Evolutionary conservation across 371 early-diverging fungal genomes (phyloP).

Genomic region (Phascolomyces articulosus): DNA sequence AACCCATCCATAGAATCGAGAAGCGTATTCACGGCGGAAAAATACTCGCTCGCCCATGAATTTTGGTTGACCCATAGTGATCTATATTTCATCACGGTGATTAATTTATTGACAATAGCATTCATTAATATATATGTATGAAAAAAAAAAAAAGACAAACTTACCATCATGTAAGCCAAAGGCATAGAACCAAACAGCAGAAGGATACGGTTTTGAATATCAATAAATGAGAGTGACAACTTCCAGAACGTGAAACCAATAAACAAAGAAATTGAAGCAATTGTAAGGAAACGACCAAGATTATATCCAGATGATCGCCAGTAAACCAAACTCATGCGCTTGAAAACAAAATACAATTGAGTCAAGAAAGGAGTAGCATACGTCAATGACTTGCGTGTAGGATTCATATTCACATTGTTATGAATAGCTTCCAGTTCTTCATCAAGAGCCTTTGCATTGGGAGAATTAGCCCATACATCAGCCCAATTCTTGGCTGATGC

Average conservation of each 20-base stretch:
- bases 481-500: slow-evolving; percentile 47
- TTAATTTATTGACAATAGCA: too few species aligned
- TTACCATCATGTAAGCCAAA: slow-evolving; percentile 3
- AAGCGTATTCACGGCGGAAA: slow-evolving; percentile 67
- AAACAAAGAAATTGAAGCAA: slow-evolving; percentile 42
- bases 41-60: slow-evolving; percentile 65
- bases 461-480: slow-evolving; percentile 47
- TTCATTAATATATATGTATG: background rate
- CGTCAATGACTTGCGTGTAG: slow-evolving; percentile 14
- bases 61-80: slow-evolving; percentile 43
- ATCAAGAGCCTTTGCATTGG: slow-evolving; percentile 27
- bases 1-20: slow-evolving; percentile 67
- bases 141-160: background rate
- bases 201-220: slow-evolving; percentile 68
- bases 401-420: slow-evolving; percentile 20
- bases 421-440: slow-evolving; percentile 28
- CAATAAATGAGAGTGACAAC: slow-evolving; percentile 43
- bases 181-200: slow-evolving; percentile 52
- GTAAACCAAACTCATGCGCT: slow-evolving; percentile 53
- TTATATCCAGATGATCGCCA: slow-evolving; percentile 65
- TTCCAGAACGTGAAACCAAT: slow-evolving; percentile 64
- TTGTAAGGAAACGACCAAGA: slow-evolving; percentile 47
- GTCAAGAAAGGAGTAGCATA: slow-evolving; percentile 36
- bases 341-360: slow-evolving; percentile 43
- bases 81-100: slow-evolving; percentile 7